Evolutionary conservation across 345 rosid genomes (phyloP).

Genomic region (Alliaria petiolata): DNA sequence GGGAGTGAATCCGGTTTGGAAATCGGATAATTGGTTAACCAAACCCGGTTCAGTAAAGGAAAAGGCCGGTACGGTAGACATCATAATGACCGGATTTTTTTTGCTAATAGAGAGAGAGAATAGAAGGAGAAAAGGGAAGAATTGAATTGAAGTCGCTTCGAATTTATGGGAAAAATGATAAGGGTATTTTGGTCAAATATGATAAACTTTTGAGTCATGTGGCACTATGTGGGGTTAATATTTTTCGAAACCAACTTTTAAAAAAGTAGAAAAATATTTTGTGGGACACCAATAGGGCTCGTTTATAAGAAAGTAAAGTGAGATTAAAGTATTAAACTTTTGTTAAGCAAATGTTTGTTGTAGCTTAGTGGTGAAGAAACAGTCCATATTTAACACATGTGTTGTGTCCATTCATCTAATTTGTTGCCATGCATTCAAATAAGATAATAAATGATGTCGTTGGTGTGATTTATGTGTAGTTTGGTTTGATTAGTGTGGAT

Average conservation of each 20-base stretch:
- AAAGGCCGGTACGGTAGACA: slow-evolving; percentile 45
- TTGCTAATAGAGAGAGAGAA: slow-evolving; percentile 17
- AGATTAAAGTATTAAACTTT: slow-evolving; percentile 14
- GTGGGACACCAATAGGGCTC: slow-evolving; percentile 14
- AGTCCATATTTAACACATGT: slow-evolving; percentile 24
- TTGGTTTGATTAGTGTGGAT: slow-evolving; percentile 9
- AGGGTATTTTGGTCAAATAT: slow-evolving; percentile 35
- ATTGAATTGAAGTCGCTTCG: slow-evolving; percentile 46
- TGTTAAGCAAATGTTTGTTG: slow-evolving; percentile 23
- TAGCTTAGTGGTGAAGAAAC: slow-evolving; percentile 34
- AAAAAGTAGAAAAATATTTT: slow-evolving; percentile 21
- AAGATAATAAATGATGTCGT: not conserved
- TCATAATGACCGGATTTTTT: slow-evolving; percentile 16
- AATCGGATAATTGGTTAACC: slow-evolving; percentile 40
- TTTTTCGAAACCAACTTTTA: not conserved
- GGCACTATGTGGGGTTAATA: slow-evolving; percentile 41
- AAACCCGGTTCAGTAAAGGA: slow-evolving; percentile 31
- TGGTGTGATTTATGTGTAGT: not conserved
- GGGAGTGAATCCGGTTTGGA: slow-evolving; percentile 49
- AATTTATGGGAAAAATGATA: slow-evolving; percentile 45
- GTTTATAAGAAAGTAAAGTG: not conserved
- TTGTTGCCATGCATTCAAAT: not conserved
- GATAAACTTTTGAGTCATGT: slow-evolving; percentile 48
- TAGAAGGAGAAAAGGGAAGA: slow-evolving; percentile 86
- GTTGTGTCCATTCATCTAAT: slow-evolving; percentile 21